Evolutionary conservation across 441 rosid genomes (phyloP).

Genomic region (Raphanus hybrid): DNA sequence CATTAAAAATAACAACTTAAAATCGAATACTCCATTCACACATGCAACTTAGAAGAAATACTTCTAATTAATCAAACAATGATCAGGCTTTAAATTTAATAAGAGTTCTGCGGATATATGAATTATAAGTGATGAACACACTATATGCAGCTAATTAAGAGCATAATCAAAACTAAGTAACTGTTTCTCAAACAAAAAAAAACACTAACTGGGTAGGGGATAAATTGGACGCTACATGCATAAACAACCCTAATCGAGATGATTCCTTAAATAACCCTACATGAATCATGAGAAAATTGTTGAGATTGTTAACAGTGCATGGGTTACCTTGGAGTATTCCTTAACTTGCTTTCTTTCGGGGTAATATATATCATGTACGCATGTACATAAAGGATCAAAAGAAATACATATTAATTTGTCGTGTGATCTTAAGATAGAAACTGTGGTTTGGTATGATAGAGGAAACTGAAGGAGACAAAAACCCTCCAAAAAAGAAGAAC

Average conservation of each 20-base stretch:
- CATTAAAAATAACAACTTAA: not conserved
- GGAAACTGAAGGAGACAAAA: constrained; percentile 2
- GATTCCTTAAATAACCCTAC: not conserved
- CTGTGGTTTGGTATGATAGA: constrained; percentile 4
- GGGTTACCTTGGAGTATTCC: constrained; percentile 32
- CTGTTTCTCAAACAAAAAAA: no score
- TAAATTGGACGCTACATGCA: not conserved
- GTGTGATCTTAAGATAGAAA: constrained; percentile 6
- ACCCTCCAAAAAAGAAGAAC: not conserved
- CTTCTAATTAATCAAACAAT: not conserved
- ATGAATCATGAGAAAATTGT: constrained; percentile 16
- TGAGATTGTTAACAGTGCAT: constrained; percentile 11
- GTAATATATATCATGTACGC: not conserved
- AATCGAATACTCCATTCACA: not conserved
- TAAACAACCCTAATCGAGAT: constrained; percentile 1
- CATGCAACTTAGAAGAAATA: constrained; percentile 23
- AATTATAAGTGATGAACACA: not conserved
- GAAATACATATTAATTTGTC: not conserved
- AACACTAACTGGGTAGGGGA: not conserved
- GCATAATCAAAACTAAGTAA: not conserved
- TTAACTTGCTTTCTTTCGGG: constrained; percentile 19
- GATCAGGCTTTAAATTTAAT: not conserved
- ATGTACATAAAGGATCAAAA: not conserved
- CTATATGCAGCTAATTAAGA: not conserved
- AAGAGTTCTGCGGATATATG: not conserved